Evolutionary conservation across 2,329 filamentous ascomycete species (phyloP), one percentile per base, ranked within the genome.

Genomic region (Delphinella strobiligena): DNA sequence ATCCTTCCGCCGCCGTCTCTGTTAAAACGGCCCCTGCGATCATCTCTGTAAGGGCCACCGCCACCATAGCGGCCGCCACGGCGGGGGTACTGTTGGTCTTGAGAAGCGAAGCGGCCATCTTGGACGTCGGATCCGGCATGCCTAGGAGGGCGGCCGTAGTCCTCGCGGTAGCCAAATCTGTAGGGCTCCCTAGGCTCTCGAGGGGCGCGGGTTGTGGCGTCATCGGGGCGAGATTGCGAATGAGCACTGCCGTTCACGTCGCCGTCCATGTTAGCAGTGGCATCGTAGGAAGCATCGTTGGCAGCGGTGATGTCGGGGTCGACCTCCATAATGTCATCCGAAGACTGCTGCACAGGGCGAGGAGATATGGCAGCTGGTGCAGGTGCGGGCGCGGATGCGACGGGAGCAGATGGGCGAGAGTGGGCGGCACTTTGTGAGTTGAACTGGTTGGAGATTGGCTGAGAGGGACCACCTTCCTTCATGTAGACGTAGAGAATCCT

Each of bases 401-500:
- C 36, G 12, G 44, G 38, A 10, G 19, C 29, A 30, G 38, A 19
- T 19, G 35, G 22, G 7, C 22, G 22, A 8, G n/a, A 30, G 17
- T 3, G 27, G 31, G 15, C 24, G 17, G 17, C 31, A 18, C 11
- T 27, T 19, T 5, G 16, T 19, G 14, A 27, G 3, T 34, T 22
- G 30, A 15, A 15, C 52, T 49, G 16, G 55, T 42, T 30, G 36
- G 49, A 42, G 17, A 53, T 16, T 49, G 51, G 18, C 45, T 56
- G 46, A 45, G 57, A 34, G 48, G 53, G 40, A 44, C 62, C 64
- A 44, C 69, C 69, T 3, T 71, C 61, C 56, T 83, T 84, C 58
- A 76, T 64, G 56, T 81, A 87, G 30, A 89, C 80, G 54, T 82
- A 74, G 40, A 89, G 71, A 12, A 81, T 61, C 48, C 80, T 72